Base-by-base conservation (phyloP, 2,329 filamentous ascomycete species). In the Colletotrichum musicola region DNA sequence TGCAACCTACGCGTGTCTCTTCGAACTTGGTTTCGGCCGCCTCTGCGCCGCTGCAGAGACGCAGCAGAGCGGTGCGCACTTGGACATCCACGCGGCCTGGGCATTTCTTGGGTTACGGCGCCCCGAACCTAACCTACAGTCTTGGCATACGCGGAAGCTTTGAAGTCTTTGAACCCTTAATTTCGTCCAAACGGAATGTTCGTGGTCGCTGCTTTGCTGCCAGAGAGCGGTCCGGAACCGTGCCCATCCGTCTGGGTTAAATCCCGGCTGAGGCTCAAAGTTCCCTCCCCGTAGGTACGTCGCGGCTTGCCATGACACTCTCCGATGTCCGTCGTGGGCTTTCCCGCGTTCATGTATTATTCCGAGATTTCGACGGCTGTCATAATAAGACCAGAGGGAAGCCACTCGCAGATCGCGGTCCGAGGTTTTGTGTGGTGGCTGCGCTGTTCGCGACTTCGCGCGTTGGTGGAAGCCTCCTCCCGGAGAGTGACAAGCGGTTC, bases 131-230 rank as follows among this genome's bases (percentile, higher is more conserved):
- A 10, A 9, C 7, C 30, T 35, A 35, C 6, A 25, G 59, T 16
- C 59, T 62, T 62, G 59, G 59, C 59, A 62, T 25, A 38, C 46
- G 49, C 27, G 16, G 35, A 46, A 62, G 49, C 59, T 62, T 54
- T 62, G 59, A 62, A 53, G 44, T 62, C 59, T 62, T 54, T 54
- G 59, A 54, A 54, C 59, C 59, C 59, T n/a, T 62, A 38, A 62
- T 54, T 54, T 47, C 59, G 25, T 62, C 38, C 59, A 47, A 53
- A 7, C 12, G 27, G n/a, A 6, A 30, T 53, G 14, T 25, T 25
- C 49, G 20, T 25, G 22, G 20, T 22, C 13, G 14, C 6, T 42
- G 40, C 13, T 5, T 42, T 14, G 5, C 40, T 42, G 40, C 40
- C 40, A 14, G 4, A 25, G 22, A 13, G 18, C 22, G 20, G 57